Evolutionary conservation across 139 green algal species (phyloP).

Genomic region (Astrephomene gubernaculifera): DNA sequence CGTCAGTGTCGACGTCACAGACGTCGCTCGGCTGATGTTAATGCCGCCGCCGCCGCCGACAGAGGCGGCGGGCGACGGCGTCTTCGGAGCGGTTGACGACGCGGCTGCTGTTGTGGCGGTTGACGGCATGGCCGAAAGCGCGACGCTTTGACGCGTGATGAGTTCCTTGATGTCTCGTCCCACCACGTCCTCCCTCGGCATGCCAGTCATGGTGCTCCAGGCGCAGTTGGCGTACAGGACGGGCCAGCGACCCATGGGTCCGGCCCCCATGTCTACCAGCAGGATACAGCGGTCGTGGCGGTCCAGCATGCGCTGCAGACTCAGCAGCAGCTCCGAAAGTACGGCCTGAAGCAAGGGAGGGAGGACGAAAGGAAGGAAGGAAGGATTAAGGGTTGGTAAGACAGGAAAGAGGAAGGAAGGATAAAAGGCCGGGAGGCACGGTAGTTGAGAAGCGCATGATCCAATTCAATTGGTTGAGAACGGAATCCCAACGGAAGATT

Average conservation of each 20-base stretch:
- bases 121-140: no score
- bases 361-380: no score
- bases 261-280: conserved; percentile 14
- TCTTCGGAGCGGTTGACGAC: not conserved
- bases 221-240: conserved; percentile 44
- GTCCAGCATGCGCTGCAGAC: conserved; percentile 35
- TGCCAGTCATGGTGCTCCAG: conserved; percentile 29
- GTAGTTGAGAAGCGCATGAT: no score
- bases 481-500: no score
- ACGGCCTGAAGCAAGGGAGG: no score
- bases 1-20: not conserved
- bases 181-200: conserved; percentile 5
- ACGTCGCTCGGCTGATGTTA: not conserved
- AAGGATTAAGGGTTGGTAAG: no score
- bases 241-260: conserved; percentile 21
- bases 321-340: conserved; percentile 32
- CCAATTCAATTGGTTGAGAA: no score
- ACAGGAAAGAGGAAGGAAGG: no score
- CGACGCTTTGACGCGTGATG: no score
- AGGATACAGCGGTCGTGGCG: conserved; percentile 33
- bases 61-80: not conserved
- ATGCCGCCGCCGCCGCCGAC: not conserved
- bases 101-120: not conserved
- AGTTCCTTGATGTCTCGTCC: conserved; percentile 28
- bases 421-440: no score